Percentiles rank a stretch among this genome's conserved stretches.
These are phyloP conservation scores for Aspergillus amoenus DNA, from an alignment of 2,329 filamentous ascomycete genomes.

Conservation along the genomic window DNA sequence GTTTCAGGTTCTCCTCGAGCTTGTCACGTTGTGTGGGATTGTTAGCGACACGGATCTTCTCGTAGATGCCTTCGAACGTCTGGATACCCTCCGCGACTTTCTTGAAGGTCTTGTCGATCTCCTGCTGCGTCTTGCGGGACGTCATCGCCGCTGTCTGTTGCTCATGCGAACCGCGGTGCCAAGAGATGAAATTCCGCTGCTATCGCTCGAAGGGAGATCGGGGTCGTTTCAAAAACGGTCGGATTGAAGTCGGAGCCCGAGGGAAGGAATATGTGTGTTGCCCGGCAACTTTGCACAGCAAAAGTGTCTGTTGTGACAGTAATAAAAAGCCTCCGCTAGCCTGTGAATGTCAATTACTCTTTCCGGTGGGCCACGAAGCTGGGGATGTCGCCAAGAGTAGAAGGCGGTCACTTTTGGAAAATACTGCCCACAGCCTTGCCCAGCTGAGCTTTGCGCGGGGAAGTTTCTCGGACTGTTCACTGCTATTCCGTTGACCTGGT, in stretches of 20 bases:
- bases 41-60: constrained; percentile 91
- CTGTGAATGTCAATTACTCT: constrained; percentile 17
- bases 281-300: constrained; percentile 12
- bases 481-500: neutral
- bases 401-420: constrained; percentile 11
- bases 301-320: constrained; percentile 8
- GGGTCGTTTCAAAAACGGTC: neutral
- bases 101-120: constrained; percentile 99
- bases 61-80: constrained; percentile 92
- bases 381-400: constrained; percentile 11
- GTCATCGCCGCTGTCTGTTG: constrained; percentile 64
- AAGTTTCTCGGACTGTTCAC: neutral
- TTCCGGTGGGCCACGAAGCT: constrained; percentile 14
- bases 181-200: constrained; percentile 20
- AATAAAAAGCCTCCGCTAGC: constrained; percentile 8
- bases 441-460: constrained; percentile 2
- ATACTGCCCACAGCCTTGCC: constrained; percentile 7
- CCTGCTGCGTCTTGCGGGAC: constrained; percentile 92
- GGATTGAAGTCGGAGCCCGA: neutral
- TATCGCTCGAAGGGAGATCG: constrained; percentile 12
- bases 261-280: constrained; percentile 1
- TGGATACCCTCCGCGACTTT: constrained; percentile 91
- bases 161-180: constrained; percentile 25
- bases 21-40: constrained; percentile 98
- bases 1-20: constrained; percentile 95